Percentiles rank a stretch among this genome's conserved stretches.
These are phyloP conservation scores for Brettanomyces custersianus DNA, from an alignment of 805 yeast species.

Conservation along the genomic window DNA sequence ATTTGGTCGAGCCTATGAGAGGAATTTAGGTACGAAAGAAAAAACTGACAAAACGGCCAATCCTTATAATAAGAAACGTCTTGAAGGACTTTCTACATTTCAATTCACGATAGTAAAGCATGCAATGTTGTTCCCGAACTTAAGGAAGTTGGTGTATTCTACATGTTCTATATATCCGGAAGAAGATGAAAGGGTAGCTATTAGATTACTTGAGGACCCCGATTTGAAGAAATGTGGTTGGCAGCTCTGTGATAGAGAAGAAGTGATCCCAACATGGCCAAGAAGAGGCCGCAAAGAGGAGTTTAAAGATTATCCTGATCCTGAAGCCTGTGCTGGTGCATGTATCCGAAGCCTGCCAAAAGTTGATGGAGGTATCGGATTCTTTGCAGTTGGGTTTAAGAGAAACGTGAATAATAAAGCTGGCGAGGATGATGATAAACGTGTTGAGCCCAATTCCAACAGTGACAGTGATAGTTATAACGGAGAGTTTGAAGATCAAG, in stretches of 20 bases:
- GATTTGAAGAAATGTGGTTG: slow-evolving; percentile 65
- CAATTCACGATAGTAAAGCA: slow-evolving; percentile 85
- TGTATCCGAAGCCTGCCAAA: slow-evolving; percentile 82
- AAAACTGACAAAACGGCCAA: slow-evolving; percentile 26
- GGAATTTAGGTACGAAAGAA: slow-evolving; percentile 32
- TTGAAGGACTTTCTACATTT: slow-evolving; percentile 71
- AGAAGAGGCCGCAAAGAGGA: slow-evolving; percentile 74
- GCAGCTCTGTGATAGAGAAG: slow-evolving; percentile 49
- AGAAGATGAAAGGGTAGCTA: slow-evolving; percentile 90
- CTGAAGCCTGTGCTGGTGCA: slow-evolving; percentile 62
- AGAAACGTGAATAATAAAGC: slow-evolving; percentile 19
- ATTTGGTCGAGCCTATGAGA: slow-evolving; percentile 76
- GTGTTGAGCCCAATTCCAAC: not conserved
- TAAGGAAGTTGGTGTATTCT: slow-evolving; percentile 75
- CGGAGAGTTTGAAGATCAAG: slow-evolving; percentile 13
- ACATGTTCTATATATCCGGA: slow-evolving; percentile 93
- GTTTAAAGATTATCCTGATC: slow-evolving; percentile 42
- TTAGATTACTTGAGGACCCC: slow-evolving; percentile 60
- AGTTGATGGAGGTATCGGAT: slow-evolving; percentile 97
- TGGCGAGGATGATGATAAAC: not conserved
- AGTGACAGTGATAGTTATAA: slow-evolving; percentile 4
- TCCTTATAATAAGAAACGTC: slow-evolving; percentile 37
- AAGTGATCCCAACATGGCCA: slow-evolving; percentile 79
- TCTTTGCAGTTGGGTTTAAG: slow-evolving; percentile 90
- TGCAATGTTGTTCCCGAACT: slow-evolving; percentile 75